These are phyloP conservation scores for Exophiala sp. DNA, from an alignment of 2,329 filamentous ascomycete genomes.

Conservation along the genomic window DNA sequence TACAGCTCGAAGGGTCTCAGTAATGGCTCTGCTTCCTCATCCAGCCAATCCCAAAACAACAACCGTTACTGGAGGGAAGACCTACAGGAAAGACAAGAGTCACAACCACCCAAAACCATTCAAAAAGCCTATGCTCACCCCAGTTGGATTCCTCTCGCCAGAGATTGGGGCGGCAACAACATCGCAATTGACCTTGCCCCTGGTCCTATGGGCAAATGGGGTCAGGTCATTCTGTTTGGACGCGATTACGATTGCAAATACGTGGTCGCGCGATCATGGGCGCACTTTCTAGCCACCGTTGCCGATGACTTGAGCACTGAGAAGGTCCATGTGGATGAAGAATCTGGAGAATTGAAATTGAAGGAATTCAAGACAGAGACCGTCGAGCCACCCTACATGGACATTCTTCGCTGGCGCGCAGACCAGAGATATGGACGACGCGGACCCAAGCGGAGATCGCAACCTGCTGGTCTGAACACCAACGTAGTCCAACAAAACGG, in stretches of 20 bases:
- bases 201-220: conserved; percentile 86
- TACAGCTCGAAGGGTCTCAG: conserved; percentile 65
- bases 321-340: conserved; percentile 90
- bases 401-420: conserved; percentile 89
- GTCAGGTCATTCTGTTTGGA: conserved; percentile 93
- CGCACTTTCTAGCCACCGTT: conserved; percentile 75
- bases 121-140: conserved; percentile 92
- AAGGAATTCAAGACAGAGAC: conserved; percentile 85
- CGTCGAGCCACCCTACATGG: conserved; percentile 89
- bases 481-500: conserved; percentile 45
- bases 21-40: conserved; percentile 59
- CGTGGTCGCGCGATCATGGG: conserved; percentile 90
- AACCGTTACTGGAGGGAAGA: conserved; percentile 72
- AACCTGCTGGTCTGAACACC: conserved; percentile 52
- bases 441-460: conserved; percentile 44
- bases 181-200: conserved; percentile 89
- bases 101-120: conserved; percentile 77
- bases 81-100: conserved; percentile 78
- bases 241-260: conserved; percentile 99
- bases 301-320: conserved; percentile 88
- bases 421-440: conserved; percentile 86
- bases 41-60: conserved; percentile 52
- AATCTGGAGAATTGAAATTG: conserved; percentile 84
- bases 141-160: conserved; percentile 90
- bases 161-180: conserved; percentile 99